A percentile compares a stretch with the other conserved stretches of the same genome.
These are phyloP conservation scores for Stemphylium vesicarium DNA, from an alignment of 2,329 filamentous ascomycete genomes.

Conservation along the genomic window DNA sequence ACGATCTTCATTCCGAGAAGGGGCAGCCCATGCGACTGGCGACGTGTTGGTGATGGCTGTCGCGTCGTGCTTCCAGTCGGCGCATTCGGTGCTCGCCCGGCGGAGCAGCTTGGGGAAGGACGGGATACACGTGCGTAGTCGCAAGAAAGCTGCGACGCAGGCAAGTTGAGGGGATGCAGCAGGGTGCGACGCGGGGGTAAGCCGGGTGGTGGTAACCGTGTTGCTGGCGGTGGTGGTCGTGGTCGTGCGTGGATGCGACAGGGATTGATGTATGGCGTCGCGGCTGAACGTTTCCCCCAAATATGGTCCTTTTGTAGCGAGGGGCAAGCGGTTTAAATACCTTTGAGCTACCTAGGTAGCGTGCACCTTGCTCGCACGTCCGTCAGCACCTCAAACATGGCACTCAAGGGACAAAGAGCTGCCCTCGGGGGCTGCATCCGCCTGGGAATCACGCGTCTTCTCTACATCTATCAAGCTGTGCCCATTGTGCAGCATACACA, in stretches of 20 bases:
- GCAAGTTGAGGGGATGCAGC: neutral
- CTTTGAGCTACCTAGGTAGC: conserved; percentile 15
- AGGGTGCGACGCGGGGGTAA: no score
- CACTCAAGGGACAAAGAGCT: conserved; percentile 4
- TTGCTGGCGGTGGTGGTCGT: neutral
- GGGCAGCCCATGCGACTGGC: conserved; percentile 41
- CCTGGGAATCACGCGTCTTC: neutral
- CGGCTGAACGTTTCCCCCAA: conserved; percentile 19
- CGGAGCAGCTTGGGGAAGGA: neutral
- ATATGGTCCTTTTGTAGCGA: conserved; percentile 18
- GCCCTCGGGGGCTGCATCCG: neutral
- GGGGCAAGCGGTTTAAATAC: conserved; percentile 20
- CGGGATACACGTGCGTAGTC: neutral
- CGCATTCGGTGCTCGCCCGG: conserved; percentile 41
- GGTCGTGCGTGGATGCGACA: conserved; percentile 7
- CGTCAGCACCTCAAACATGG: conserved; percentile 9
- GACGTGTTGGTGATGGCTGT: conserved; percentile 23
- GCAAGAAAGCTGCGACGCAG: conserved; percentile 1
- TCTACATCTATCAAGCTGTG: neutral
- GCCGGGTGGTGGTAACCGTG: neutral
- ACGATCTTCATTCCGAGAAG: conserved; percentile 55
- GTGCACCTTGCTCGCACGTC: conserved; percentile 8
- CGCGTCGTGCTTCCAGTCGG: conserved; percentile 37
- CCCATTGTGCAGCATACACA: neutral
- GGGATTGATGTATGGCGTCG: conserved; percentile 24